phyloP scores from a whole-genome alignment of 805 yeast species.

The Torulaspora microellipsoides region DNA sequence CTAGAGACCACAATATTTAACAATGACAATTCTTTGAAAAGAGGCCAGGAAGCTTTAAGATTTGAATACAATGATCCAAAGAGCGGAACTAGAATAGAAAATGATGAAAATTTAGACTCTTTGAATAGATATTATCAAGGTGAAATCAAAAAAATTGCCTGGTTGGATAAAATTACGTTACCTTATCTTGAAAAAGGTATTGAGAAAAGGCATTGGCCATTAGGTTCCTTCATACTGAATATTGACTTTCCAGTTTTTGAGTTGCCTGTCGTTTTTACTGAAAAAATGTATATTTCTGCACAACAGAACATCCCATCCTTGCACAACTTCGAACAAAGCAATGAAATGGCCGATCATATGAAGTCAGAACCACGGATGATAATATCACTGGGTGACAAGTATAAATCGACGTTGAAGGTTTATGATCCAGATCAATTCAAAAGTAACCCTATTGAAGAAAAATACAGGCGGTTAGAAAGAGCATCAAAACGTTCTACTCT shows the following conservation, averaged over 20 bases:
- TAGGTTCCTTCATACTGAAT: conserved; percentile 37
- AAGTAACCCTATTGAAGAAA: conserved; percentile 82
- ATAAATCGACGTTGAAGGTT: conserved; percentile 38
- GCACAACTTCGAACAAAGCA: conserved; percentile 44
- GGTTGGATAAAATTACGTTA: conserved; percentile 71
- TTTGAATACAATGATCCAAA: conserved; percentile 35
- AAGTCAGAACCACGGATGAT: conserved; percentile 32
- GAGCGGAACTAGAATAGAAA: conserved; percentile 22
- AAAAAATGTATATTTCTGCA: conserved; percentile 39
- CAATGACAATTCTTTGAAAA: conserved; percentile 54
- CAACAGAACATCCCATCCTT: conserved; percentile 36
- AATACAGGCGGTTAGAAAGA: conserved; percentile 79
- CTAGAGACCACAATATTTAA: conserved; percentile 60
- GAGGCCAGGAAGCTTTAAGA: conserved; percentile 62
- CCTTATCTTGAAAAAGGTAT: conserved; percentile 40
- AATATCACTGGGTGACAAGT: conserved; percentile 25
- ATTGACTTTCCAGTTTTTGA: conserved; percentile 64
- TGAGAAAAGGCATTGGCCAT: conserved; percentile 18
- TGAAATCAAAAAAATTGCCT: conserved; percentile 53
- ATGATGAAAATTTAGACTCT: conserved; percentile 43
- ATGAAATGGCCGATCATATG: conserved; percentile 21
- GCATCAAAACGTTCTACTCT: conserved; percentile 69
- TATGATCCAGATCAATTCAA: conserved; percentile 66
- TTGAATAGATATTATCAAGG: conserved; percentile 65
- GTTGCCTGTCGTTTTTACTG: conserved; percentile 66